A percentile compares a stretch with the other conserved stretches of the same genome.
Conservation (phyloP, 1,139 yeast species). For the Chernovozyma sophiae-reginae region DNA sequence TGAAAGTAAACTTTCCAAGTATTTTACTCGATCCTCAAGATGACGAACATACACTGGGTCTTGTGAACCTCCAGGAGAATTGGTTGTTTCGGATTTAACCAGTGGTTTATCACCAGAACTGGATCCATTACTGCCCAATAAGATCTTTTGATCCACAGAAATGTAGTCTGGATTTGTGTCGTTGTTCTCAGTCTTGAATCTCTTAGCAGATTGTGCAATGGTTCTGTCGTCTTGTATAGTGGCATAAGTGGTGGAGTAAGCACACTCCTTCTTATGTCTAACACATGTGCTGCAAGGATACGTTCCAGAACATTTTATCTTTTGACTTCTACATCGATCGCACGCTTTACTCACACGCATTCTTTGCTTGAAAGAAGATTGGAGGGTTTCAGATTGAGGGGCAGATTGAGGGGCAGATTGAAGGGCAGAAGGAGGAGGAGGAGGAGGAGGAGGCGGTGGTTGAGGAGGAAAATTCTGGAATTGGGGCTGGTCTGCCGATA, state of each 20-base stretch:
- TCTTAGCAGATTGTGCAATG: not conserved
- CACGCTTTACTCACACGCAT: constrained; percentile 57
- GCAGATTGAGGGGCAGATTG: not conserved
- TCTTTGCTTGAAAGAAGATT: constrained; percentile 14
- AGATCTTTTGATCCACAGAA: too few relatives aligned
- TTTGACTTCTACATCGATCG: constrained; percentile 55
- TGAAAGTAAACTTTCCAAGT: constrained; percentile 31
- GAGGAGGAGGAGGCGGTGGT: not conserved
- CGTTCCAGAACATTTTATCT: constrained; percentile 60
- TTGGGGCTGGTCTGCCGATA: too few relatives aligned
- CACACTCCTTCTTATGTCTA: constrained; percentile 41
- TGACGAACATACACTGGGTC: constrained; percentile 22
- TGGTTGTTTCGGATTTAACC: not conserved
- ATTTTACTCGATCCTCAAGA: constrained; percentile 39
- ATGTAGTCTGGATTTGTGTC: not conserved
- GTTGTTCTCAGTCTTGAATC: not conserved
- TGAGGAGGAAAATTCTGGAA: too few relatives aligned
- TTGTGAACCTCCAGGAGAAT: not conserved
- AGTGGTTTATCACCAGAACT: not conserved
- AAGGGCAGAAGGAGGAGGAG: not conserved
- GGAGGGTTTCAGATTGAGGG: not conserved
- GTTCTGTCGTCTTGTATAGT: not conserved
- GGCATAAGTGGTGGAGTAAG: not conserved
- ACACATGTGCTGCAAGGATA: constrained; percentile 52
- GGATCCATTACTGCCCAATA: not conserved